Evolutionary conservation across 1,284 basidiomycete genomes (phyloP).

Genomic region (Coriolopsis trogii): DNA sequence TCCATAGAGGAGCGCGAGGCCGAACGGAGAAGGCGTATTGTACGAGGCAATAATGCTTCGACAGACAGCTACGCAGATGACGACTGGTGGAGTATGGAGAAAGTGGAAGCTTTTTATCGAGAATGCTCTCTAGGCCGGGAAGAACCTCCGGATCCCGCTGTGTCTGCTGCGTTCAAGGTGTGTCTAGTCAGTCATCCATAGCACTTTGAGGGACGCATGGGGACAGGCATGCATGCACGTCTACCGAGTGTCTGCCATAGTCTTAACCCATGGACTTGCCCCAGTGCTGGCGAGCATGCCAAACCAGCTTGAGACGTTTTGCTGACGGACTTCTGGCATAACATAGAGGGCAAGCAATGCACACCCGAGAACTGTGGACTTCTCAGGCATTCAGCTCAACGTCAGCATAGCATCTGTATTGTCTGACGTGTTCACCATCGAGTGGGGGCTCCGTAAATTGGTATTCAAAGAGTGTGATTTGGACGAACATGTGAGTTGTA

Average conservation of each 20-base stretch:
- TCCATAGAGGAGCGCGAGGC: conserved; percentile 68
- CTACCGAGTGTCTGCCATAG: too few species aligned
- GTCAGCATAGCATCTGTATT: conserved; percentile 74
- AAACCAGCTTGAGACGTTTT: too few species aligned
- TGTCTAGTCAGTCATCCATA: conserved; percentile 23
- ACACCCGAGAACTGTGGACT: conserved; percentile 70
- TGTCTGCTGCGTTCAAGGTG: conserved; percentile 77
- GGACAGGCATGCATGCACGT: too few species aligned
- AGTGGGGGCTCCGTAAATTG: conserved; percentile 86
- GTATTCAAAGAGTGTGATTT: conserved; percentile 82
- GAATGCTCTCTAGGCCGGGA: conserved; percentile 82
- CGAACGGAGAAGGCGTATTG: conserved; percentile 62
- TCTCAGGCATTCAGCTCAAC: conserved; percentile 78
- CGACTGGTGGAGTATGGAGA: conserved; percentile 82
- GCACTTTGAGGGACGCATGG: too few species aligned
- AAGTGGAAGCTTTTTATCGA: conserved; percentile 78
- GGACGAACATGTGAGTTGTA: conserved; percentile 69
- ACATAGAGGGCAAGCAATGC: conserved; percentile 53
- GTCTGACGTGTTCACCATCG: conserved; percentile 86
- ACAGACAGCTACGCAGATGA: conserved; percentile 39
- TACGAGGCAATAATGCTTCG: conserved; percentile 54
- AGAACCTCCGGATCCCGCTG: conserved; percentile 65
- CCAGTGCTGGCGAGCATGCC: too few species aligned
- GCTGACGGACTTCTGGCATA: too few species aligned
- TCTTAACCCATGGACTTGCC: too few species aligned